Base-by-base conservation (phyloP, 108 stramenopile species). In the Ochromonas danica region DNA sequence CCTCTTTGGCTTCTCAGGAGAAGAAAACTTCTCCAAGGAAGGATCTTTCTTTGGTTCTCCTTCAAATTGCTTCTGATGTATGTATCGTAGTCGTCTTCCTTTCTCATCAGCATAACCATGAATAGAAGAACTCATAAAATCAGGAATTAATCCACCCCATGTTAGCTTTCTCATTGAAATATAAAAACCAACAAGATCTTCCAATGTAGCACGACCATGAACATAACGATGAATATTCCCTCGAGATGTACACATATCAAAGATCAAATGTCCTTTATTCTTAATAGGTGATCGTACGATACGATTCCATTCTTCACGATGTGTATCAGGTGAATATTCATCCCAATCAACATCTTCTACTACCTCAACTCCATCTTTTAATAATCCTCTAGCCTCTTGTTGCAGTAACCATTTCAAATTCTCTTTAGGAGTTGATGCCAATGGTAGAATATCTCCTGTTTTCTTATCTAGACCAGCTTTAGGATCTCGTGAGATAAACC, bases 271-370 rank as follows among this genome's bases (percentile, higher is more conserved):
- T 27, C 51, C 45, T 27, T 39, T 10, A 14, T 22, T 33, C 31
- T 75, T 75, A 36, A 75, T 75, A 27, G 72, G 72, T 31, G 72
- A 33, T 27, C 72, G 3, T 28, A 75, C 31, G 6, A 75, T 27
- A 36, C 72, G 72, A 38, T 3, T 33, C 43, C 51, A 75, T 75
- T 75, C 72, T 36, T 75, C 40, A 33, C 72, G 72, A 27, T 57
- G 6, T 10, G 10, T 6, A 6, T 17, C n/a, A 27, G 72, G 72
- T 10, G 14, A 6, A 41, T 75, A 75, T 10, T 27, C 6, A 27
- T 75, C 40, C 36, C 36, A 75, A 27, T 27, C 72, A 27, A 33
- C 72, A 6, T 75, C 41, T 41, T 10, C 63, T 28, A 67, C 31
- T 67, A 36, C 6, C 10, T 10, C 72, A 28, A 41, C 38, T 75